A percentile compares a stretch with the other conserved stretches of the same genome.
These are phyloP conservation scores for Tilletia walkeri DNA, from an alignment of 1,284 basidiomycete species.

Conservation along the genomic window DNA sequence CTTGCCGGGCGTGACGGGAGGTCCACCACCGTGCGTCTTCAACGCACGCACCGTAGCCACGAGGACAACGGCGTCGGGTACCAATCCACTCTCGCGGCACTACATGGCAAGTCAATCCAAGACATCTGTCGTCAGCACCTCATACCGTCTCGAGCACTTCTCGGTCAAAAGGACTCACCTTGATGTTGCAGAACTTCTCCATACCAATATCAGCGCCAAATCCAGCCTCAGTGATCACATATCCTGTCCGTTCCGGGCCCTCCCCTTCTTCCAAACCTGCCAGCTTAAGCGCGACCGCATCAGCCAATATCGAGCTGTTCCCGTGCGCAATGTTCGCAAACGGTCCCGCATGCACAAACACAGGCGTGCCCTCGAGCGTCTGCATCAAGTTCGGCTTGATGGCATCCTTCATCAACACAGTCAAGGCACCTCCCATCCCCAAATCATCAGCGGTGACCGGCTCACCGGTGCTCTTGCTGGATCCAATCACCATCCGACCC, in stretches of 20 bases:
- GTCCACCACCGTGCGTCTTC: slow-evolving; percentile 99
- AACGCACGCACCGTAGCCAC: slow-evolving; percentile 95
- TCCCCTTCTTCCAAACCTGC: slow-evolving; percentile 95
- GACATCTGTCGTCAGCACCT: too few relatives aligned
- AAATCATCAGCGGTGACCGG: slow-evolving; percentile 95
- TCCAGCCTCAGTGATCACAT: slow-evolving; percentile 96
- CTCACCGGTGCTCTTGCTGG: slow-evolving; percentile 77
- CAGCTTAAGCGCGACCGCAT: slow-evolving; percentile 91
- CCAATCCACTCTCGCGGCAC: slow-evolving; percentile 87
- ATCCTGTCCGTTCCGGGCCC: slow-evolving; percentile 74
- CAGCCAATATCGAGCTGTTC: slow-evolving; percentile 96
- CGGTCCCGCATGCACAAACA: slow-evolving; percentile 97
- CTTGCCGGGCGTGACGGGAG: slow-evolving; percentile 94
- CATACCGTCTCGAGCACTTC: not conserved
- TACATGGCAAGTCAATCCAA: not conserved
- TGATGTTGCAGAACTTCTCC: slow-evolving; percentile 96
- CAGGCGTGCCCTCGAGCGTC: slow-evolving; percentile 94
- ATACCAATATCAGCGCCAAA: slow-evolving; percentile 95
- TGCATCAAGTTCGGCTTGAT: slow-evolving; percentile 99
- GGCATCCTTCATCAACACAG: slow-evolving; percentile 97
- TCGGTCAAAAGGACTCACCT: slow-evolving; percentile 53
- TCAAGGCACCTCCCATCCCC: slow-evolving; percentile 90
- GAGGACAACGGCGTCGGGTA: slow-evolving; percentile 88
- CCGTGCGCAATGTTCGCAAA: slow-evolving; percentile 99
- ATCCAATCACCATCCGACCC: slow-evolving; percentile 95